Conservation (phyloP, 805 yeast genomes). For the Cyberlindnera misumaiensis region DNA sequence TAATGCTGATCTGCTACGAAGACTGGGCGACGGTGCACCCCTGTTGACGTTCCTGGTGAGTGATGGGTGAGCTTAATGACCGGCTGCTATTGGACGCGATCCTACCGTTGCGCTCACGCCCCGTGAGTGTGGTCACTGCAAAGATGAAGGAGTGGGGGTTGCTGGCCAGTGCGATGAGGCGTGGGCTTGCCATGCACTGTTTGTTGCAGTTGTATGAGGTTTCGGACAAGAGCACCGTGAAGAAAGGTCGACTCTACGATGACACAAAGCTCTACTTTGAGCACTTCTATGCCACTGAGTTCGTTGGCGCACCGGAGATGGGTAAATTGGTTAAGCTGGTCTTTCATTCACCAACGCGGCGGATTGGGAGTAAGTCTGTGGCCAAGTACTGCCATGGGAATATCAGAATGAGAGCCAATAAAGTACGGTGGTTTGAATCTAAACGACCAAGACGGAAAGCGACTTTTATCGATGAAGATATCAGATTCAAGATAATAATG, state of each 20-base stretch:
- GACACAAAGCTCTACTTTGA: conserved; percentile 9
- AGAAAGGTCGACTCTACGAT: conserved; percentile 10
- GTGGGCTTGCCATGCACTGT: conserved; percentile 9
- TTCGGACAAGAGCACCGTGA: not conserved
- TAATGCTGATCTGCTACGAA: too few species aligned
- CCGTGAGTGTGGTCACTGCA: not conserved
- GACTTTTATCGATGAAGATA: conserved; percentile 3
- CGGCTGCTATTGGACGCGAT: not conserved
- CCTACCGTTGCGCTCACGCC: not conserved
- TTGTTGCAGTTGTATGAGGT: conserved; percentile 3
- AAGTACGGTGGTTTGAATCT: conserved; percentile 1
- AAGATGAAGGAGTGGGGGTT: not conserved
- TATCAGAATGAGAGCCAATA: conserved; percentile 1
- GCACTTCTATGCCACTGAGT: not conserved
- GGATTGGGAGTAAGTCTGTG: conserved; percentile 78
- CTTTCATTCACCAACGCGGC: conserved; percentile 12
- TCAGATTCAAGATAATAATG: conserved; percentile 3
- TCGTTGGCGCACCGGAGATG: conserved; percentile 8
- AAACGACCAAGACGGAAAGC: conserved; percentile 1
- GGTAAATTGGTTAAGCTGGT: conserved; percentile 11
- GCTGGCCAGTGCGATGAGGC: not conserved
- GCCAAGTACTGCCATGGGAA: conserved; percentile 67
- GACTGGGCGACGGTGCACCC: too few species aligned
- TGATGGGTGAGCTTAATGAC: not conserved
- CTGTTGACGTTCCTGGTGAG: too few species aligned